These are phyloP conservation scores for Pyracantha coccinea DNA, from an alignment of 331 rosid species.

Conservation along the genomic window DNA sequence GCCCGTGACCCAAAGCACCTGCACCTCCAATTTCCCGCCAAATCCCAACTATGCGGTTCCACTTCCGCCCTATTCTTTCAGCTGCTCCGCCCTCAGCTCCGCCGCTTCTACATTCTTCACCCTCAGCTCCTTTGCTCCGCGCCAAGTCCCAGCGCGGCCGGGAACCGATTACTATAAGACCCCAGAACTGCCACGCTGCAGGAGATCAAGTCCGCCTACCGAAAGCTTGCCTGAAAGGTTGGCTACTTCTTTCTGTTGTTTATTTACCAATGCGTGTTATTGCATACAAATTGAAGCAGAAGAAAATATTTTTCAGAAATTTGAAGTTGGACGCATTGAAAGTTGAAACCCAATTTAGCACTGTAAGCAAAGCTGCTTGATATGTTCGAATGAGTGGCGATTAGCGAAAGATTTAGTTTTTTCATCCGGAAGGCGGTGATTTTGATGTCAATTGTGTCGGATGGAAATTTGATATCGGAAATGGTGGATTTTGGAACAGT, in stretches of 20 bases:
- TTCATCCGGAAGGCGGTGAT: neutral
- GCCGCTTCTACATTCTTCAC: conserved; percentile 21
- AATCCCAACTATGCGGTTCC: conserved; percentile 6
- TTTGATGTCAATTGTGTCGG: neutral
- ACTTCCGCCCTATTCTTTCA: conserved; percentile 17
- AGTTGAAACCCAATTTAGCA: neutral
- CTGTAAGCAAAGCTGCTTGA: neutral
- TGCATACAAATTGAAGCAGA: conserved; percentile 8
- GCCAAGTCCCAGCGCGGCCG: conserved; percentile 8
- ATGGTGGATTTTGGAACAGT: conserved; percentile 35
- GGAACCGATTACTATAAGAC: conserved; percentile 60
- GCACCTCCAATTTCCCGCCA: conserved; percentile 2
- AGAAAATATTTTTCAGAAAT: neutral
- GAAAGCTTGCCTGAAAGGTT: conserved; percentile 89
- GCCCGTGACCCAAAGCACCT: conserved; percentile 10
- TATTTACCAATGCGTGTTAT: neutral
- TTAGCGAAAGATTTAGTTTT: neutral
- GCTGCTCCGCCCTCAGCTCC: conserved; percentile 18
- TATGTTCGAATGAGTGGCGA: neutral
- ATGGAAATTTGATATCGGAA: conserved; percentile 10
- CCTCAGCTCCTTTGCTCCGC: conserved; percentile 3
- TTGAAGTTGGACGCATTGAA: neutral
- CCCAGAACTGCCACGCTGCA: conserved; percentile 51
- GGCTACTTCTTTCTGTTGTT: neutral
- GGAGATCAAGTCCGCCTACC: conserved; percentile 67